These are phyloP conservation scores for Pancytospora philotis DNA, from an alignment of 371 early-diverging fungal genomes.

Conservation along the genomic window DNA sequence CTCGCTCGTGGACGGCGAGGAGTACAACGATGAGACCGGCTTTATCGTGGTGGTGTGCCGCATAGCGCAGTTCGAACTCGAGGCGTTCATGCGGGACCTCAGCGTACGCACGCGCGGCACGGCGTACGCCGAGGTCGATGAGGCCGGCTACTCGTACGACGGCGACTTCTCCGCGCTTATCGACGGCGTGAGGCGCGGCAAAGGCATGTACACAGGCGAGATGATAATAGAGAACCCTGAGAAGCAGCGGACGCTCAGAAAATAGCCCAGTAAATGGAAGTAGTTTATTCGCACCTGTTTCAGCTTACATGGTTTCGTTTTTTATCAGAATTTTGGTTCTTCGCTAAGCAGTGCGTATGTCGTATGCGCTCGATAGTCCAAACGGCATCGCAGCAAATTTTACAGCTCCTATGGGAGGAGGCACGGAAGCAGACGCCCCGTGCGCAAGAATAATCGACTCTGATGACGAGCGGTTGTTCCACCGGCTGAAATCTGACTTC, in stretches of 20 bases:
- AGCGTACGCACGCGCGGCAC: conserved; percentile 46
- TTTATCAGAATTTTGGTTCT: too few relatives aligned
- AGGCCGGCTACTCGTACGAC: conserved; percentile 22
- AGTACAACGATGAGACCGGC: conserved; percentile 36
- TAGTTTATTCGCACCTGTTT: too few relatives aligned
- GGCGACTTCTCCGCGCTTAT: conserved; percentile 26
- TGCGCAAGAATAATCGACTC: too few relatives aligned
- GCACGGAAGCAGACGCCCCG: too few relatives aligned
- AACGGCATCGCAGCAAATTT: too few relatives aligned
- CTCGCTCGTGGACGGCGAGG: conserved; percentile 26
- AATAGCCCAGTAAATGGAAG: too few relatives aligned
- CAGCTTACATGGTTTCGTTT: too few relatives aligned
- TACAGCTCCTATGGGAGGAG: too few relatives aligned
- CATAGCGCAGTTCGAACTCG: conserved; percentile 43
- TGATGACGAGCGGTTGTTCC: neutral
- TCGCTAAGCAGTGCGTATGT: too few relatives aligned
- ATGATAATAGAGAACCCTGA: conserved; percentile 45
- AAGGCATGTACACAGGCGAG: conserved; percentile 47
- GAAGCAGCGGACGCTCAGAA: conserved; percentile 54
- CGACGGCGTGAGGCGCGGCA: conserved; percentile 35
- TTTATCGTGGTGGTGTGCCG: conserved; percentile 38
- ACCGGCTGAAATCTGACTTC: neutral
- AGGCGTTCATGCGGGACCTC: conserved; percentile 38
- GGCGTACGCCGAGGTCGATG: conserved; percentile 39
- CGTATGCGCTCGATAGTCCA: too few relatives aligned